phyloP scores from a whole-genome alignment of 2,329 filamentous ascomycete genomes.

The Alternaria atra region DNA sequence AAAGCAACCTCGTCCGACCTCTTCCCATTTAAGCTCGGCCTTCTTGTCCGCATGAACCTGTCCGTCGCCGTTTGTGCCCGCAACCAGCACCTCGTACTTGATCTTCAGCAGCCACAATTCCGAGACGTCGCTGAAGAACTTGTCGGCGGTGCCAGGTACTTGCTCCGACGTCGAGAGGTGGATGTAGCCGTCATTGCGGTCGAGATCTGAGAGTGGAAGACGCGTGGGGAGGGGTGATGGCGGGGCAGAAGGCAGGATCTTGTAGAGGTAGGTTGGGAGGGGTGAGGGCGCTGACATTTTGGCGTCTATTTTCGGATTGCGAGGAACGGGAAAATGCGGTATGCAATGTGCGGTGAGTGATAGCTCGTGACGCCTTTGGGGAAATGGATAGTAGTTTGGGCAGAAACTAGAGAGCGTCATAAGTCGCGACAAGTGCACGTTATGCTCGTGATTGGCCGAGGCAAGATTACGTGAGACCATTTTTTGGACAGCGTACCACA shows the following conservation, averaged over 20 bases:
- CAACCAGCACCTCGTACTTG: slow-evolving; percentile 55
- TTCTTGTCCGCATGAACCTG: slow-evolving; percentile 30
- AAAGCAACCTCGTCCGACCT: slow-evolving; percentile 58
- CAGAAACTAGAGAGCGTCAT: slow-evolving; percentile 3
- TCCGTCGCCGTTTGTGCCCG: slow-evolving; percentile 42
- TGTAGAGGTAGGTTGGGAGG: slow-evolving; percentile 61
- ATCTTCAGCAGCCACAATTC: slow-evolving; percentile 65
- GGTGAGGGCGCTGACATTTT: slow-evolving; percentile 45
- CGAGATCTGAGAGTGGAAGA: slow-evolving; percentile 68
- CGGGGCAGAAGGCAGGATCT: slow-evolving; percentile 65
- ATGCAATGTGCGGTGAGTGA: slow-evolving; percentile 1
- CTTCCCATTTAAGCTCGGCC: slow-evolving; percentile 63
- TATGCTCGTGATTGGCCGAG: slow-evolving; percentile 18
- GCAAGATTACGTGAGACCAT: slow-evolving; percentile 23
- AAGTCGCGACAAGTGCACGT: slow-evolving; percentile 5
- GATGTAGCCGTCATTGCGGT: slow-evolving; percentile 68
- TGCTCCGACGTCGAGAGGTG: slow-evolving; percentile 68
- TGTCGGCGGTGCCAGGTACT: slow-evolving; percentile 47
- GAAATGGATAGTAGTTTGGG: background rate
- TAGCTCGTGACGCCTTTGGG: background rate
- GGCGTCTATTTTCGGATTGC: background rate
- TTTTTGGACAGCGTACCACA: slow-evolving; percentile 11
- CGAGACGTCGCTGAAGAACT: slow-evolving; percentile 44
- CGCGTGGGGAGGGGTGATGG: slow-evolving; percentile 62
- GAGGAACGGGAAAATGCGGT: background rate